These are phyloP conservation scores for Tolypocladium tropicale DNA, from an alignment of 2,329 filamentous ascomycete genomes.

Conservation along the genomic window DNA sequence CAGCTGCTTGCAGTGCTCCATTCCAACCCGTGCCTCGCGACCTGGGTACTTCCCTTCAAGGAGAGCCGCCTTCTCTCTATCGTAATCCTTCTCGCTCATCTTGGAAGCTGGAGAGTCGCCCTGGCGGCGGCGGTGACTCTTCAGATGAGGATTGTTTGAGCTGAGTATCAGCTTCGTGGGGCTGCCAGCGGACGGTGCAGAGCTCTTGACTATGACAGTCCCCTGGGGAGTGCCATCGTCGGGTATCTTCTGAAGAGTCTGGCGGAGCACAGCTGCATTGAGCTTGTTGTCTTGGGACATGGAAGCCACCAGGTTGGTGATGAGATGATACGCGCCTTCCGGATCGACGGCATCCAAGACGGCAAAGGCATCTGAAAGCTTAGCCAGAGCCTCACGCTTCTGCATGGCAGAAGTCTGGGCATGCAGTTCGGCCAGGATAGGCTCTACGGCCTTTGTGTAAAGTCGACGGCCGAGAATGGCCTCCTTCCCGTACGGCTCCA, in stretches of 20 bases:
- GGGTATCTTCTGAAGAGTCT: conserved; percentile 28
- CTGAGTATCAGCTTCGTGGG: conserved; percentile 63
- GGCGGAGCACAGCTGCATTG: conserved; percentile 33
- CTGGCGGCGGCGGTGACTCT: conserved; percentile 63
- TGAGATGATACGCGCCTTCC: conserved; percentile 77
- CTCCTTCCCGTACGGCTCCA: conserved; percentile 64
- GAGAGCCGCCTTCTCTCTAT: conserved; percentile 36
- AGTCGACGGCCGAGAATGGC: conserved; percentile 70
- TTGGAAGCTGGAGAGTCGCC: conserved; percentile 24
- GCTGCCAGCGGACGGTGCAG: conserved; percentile 28
- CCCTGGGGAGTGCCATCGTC: conserved; percentile 38
- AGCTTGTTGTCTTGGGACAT: conserved; percentile 62
- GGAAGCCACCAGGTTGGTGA: conserved; percentile 67
- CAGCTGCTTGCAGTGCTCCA: conserved; percentile 87
- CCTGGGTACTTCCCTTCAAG: conserved; percentile 46
- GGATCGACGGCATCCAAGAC: conserved; percentile 79
- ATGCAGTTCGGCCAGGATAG: conserved; percentile 73
- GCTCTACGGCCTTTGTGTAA: conserved; percentile 73
- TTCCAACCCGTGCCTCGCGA: conserved; percentile 51
- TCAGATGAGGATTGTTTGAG: conserved; percentile 76
- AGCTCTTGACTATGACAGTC: conserved; percentile 48
- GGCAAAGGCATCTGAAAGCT: conserved; percentile 76
- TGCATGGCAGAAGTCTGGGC: conserved; percentile 58
- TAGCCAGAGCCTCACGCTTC: conserved; percentile 75
- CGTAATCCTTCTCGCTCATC: conserved; percentile 32